Base-by-base conservation (phyloP, 1,139 yeast species). In the Suhomyces taliae region DNA sequence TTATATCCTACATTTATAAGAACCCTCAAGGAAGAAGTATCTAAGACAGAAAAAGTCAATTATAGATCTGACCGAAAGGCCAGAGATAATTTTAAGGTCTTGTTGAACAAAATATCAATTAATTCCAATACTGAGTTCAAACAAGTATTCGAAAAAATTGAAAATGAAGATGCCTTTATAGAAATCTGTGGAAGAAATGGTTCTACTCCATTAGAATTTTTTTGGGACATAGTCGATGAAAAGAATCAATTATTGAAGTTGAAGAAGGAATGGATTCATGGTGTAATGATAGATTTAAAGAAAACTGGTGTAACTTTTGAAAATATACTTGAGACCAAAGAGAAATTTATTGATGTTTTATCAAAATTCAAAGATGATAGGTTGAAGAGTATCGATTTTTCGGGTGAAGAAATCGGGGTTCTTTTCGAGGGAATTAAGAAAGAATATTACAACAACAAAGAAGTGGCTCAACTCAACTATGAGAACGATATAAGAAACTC, bases 101-200 rank as follows among this genome's bases (percentile, higher is more conserved):
- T 84, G 19, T 60, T 90, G 14, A 49, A 58, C 6, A 69, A 67
- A 27, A 55, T 77, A 29, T 59, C 64, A 3, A 73, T 87, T 15
- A 74, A 69, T 19, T 82, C 87, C 2, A 78, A 76, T 45, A 73
- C 89, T 1, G 72, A 66, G 46, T 90, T 95, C 84, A 68, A 66
- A 46, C 83, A 83, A 27, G 60, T 88, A 7, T 72, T 80, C 35
- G 72, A 79, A 0, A 49, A 62, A 3, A 58, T 90, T 1, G 82
- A 81, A 53, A 76, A 79, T 29, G 86, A 86, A 49, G 75, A 72
- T 44, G 69, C 82, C 14, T 90, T 86, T 58, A 61, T 78, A 12
- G 82, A 78, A 24, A 57, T 90, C 37, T 76, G 90, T 50, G 96
- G 96, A 0, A 76, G 91, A 49, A 75, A 81, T 38, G 97, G 97